Base-by-base conservation (phyloP, 768 basidiomycete species). In the Candolleomyces aberdarensis region DNA sequence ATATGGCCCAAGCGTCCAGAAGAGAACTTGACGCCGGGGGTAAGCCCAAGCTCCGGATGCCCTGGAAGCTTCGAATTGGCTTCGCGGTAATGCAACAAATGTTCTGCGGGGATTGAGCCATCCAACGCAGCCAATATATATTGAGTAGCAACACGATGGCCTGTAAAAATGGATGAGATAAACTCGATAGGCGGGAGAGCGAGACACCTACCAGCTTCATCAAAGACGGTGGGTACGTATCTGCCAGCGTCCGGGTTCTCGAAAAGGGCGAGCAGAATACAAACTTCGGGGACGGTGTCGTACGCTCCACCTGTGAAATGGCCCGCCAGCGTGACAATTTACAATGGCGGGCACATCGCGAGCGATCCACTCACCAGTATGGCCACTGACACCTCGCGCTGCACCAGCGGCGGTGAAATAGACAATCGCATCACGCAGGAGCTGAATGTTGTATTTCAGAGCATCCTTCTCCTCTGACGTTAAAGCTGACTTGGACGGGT, bases 1-100 rank as follows among this genome's bases (percentile, higher is more conserved):
- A 94, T 86, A 74, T 95, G 93, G 1, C 93, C 93, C 19, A 95
- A 83, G 70, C 93, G 89, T n/a, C 93, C 93, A 0, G 92, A 94
- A 3, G 92, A 94, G 76, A 95, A 95, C 74, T 93, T 92, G 75
- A 95, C 85, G 31, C 93, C 93, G n/a, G 93, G 93, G 0, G 93
- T 94, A 61, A 94, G 79, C 22, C 93, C 93, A 7, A 94, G 80
- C 74, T 94, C 93, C 14, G 93, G 93, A 68, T 95, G 93, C 14
- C 92, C 93, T 2, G 93, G 93, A 39, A 95, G 87, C 67, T 89
- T 88, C 39, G 91, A 89, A 73, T 93, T 83, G 60, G 93, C 93
- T 68, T 86, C 89, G 55, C 93, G 89, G 73, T 95, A 95, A 70
- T 89, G 88, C 3, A 95, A 75, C 51, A 95, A 84, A 41, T 94